Evolutionary conservation across 441 rosid species (phyloP).

Genomic region (Codiaeum variegatum): DNA sequence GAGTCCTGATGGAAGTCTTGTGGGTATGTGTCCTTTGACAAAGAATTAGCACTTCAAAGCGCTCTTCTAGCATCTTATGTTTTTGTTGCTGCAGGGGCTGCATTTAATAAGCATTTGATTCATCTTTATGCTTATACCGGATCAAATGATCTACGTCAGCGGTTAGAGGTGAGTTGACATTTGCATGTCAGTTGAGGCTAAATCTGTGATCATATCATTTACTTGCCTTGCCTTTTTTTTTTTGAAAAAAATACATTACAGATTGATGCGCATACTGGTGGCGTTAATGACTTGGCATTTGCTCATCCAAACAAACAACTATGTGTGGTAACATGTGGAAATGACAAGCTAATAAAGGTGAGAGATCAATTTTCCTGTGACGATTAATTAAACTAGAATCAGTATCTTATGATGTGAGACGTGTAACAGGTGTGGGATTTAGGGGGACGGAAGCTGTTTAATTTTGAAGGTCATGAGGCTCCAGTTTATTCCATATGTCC

Average conservation of each 20-base stretch:
- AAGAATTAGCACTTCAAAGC: neutral
- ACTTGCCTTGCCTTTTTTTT: conserved; percentile 10
- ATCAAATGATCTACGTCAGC: conserved; percentile 63
- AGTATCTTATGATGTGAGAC: conserved; percentile 26
- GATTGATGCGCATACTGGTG: conserved; percentile 88
- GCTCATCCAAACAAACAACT: conserved; percentile 74
- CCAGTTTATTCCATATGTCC: conserved; percentile 81
- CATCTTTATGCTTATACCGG: conserved; percentile 58
- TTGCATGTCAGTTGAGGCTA: conserved; percentile 7
- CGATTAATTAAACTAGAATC: conserved; percentile 11
- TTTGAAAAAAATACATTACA: too few species aligned
- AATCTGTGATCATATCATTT: conserved; percentile 21
- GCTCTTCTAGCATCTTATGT: conserved; percentile 21
- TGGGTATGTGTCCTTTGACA: conserved; percentile 46
- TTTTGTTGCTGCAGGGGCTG: conserved; percentile 58
- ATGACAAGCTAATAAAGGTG: conserved; percentile 84
- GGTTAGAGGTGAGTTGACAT: conserved; percentile 49
- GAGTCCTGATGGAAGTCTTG: conserved; percentile 83
- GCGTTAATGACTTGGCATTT: conserved; percentile 90
- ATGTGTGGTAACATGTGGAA: conserved; percentile 90
- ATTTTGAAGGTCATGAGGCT: conserved; percentile 82
- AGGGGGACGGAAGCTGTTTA: conserved; percentile 50
- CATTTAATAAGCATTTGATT: conserved; percentile 64
- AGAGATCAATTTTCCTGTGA: conserved; percentile 14
- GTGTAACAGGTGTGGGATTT: conserved; percentile 80